Percentiles rank a stretch among this genome's conserved stretches.
Conservation (phyloP, 345 rosid species). For the Populus ilicifolia region DNA sequence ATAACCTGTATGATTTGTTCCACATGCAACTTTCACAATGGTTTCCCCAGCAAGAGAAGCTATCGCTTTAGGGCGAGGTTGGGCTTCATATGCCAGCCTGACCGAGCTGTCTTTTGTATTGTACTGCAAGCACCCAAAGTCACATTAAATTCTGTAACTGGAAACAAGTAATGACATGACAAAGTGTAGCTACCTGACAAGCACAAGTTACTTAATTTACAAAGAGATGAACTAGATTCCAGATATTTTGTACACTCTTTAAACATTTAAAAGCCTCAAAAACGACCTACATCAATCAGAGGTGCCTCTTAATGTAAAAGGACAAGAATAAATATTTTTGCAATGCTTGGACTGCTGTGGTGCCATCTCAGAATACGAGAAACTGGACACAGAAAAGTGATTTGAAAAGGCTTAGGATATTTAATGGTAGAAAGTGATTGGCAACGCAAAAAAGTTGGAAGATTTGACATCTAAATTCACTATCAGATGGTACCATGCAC, state of each 20-base stretch:
- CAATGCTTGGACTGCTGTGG: background rate
- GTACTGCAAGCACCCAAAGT: constrained; percentile 47
- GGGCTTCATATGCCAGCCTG: constrained; percentile 87
- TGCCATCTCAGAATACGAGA: background rate
- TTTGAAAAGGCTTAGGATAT: background rate
- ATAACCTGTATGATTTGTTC: constrained; percentile 90
- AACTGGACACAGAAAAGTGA: background rate
- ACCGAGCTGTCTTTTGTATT: constrained; percentile 93
- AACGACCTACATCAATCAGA: background rate
- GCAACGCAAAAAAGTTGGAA: background rate
- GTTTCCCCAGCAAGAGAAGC: constrained; percentile 72
- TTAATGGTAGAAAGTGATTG: background rate
- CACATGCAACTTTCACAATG: constrained; percentile 92
- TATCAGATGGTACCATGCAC: background rate
- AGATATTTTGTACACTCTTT: background rate
- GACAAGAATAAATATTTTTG: background rate
- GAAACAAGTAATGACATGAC: constrained; percentile 1
- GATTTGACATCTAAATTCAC: background rate
- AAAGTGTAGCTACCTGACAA: background rate
- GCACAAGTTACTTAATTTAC: background rate
- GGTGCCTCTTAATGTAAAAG: background rate
- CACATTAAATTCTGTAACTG: background rate
- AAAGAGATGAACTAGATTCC: background rate
- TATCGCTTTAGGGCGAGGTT: constrained; percentile 84
- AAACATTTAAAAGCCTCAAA: background rate